Evolutionary conservation across 805 yeast genomes (phyloP).

Genomic region (Kazachstania kunashirensis): DNA sequence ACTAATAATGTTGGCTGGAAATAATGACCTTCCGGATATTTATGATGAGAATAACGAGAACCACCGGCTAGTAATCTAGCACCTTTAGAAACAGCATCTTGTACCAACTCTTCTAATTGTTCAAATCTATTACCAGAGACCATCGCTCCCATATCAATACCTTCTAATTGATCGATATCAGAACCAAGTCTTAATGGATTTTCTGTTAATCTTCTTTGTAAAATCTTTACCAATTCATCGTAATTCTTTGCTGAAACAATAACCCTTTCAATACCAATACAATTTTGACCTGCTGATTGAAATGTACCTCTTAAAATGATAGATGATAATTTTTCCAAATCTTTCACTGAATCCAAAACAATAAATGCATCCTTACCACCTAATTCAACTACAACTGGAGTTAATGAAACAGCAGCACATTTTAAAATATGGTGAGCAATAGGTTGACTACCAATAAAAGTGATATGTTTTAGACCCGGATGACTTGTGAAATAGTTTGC

Average conservation of each 20-base stretch:
- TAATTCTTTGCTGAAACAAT: conserved; percentile 68
- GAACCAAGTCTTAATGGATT: conserved; percentile 64
- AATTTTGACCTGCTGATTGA: conserved; percentile 96
- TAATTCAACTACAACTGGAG: conserved; percentile 90
- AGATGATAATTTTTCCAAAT: conserved; percentile 52
- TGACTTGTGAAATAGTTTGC: conserved; percentile 83
- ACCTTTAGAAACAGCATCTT: conserved; percentile 71
- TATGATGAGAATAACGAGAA: conserved; percentile 68
- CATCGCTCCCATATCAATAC: conserved; percentile 94
- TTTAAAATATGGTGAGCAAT: conserved; percentile 82
- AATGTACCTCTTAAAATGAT: conserved; percentile 89
- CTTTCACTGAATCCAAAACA: conserved; percentile 67
- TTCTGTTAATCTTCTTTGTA: conserved; percentile 47
- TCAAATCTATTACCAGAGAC: conserved; percentile 70
- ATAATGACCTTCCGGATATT: conserved; percentile 91
- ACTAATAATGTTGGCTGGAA: conserved; percentile 82
- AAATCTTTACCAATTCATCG: conserved; percentile 46
- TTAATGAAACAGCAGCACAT: conserved; percentile 77
- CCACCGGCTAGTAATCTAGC: conserved; percentile 81
- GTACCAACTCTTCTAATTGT: conserved; percentile 52
- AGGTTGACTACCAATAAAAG: conserved; percentile 92
- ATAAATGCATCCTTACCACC: conserved; percentile 95
- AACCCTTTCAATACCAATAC: conserved; percentile 94
- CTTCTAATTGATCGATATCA: conserved; percentile 82
- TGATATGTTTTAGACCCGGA: conserved; percentile 73